phyloP scores from a whole-genome alignment of 371 early-diverging fungal species.

The Furculomyces boomerangus region DNA sequence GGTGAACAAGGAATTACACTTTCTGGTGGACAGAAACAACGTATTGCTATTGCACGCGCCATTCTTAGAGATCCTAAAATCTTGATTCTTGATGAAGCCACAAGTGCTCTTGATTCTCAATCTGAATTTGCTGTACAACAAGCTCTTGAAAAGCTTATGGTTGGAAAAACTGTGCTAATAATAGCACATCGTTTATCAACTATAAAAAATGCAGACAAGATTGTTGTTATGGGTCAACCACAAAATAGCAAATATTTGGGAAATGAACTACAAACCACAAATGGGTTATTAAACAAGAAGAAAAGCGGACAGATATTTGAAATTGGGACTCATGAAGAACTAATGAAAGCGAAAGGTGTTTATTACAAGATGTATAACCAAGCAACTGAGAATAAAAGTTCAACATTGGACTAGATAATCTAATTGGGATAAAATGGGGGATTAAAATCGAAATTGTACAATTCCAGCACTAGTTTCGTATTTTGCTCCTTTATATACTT shows the following conservation, averaged over 20 bases:
- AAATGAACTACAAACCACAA: not conserved
- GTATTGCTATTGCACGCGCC: slow-evolving; percentile 61
- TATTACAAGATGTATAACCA: slow-evolving; percentile 23
- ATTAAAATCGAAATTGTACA: slow-evolving; percentile 10
- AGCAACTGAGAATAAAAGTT: not conserved
- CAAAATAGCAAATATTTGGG: not conserved
- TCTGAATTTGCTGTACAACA: slow-evolving; percentile 52
- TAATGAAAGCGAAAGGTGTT: slow-evolving; percentile 30
- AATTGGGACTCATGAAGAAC: slow-evolving; percentile 36
- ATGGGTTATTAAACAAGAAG: not conserved
- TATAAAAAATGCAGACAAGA: slow-evolving; percentile 45
- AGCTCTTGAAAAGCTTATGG: slow-evolving; percentile 42
- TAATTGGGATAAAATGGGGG: not conserved
- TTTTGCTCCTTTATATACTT: slow-evolving; percentile 16
- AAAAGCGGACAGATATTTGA: slow-evolving; percentile 41
- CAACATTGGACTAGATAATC: not conserved
- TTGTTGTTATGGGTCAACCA: slow-evolving; percentile 36
- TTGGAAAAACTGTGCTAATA: slow-evolving; percentile 49
- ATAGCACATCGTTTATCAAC: slow-evolving; percentile 63
- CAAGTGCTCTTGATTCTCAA: slow-evolving; percentile 60
- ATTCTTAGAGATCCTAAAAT: slow-evolving; percentile 47
- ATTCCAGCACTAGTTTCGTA: slow-evolving; percentile 11
- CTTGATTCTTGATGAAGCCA: slow-evolving; percentile 77
- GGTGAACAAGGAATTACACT: slow-evolving; percentile 48
- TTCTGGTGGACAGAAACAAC: slow-evolving; percentile 82